Base-by-base conservation (phyloP, 1,139 yeast species). In the Pichia sp. region DNA sequence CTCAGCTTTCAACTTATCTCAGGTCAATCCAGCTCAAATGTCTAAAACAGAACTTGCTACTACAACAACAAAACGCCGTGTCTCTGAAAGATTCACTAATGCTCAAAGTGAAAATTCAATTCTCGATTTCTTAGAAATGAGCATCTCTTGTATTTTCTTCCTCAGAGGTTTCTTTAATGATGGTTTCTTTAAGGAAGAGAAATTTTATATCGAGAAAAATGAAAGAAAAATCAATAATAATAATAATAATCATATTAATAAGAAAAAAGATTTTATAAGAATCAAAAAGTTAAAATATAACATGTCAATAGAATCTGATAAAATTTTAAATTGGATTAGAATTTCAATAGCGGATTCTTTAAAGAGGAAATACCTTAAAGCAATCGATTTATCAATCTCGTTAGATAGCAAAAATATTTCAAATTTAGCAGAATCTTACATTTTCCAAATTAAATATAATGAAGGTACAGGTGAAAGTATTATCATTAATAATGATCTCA, bases 81-180 rank as follows among this genome's bases (percentile, higher is more conserved):
- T 39, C 2, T 50, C 54, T 1, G 54, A 48, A 22, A 42, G 55
- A 31, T 42, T 49, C 17, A 52, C 56, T 0, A 41, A 34, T 2
- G 15, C 41, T 1, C 52, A 53, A 36, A 53, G 57, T 40, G 50
- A 66, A 43, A 62, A 61, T 46, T 52, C 70, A 42, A 58, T 71
- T 4, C 67, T 70, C 36, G 66, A 72, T 4, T 61, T 71, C 57
- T 51, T 72, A 12, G 24, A 38, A 2, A 42, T 71, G 64, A 68
- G 76, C 0, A 60, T 74, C 46, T 74, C 77, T 1, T 71, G 78
- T 48, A 59, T 74, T n/a, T 68, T 75, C 1, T 74, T 66, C 49
- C 53, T 74, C 21, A 59, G 81, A 44, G 73, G 74, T 2, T 53
- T 74, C 17, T 74, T 75, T 45, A 70, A 69, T 6, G 77, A 74